These are phyloP conservation scores for Exobasidium cylindrosporum DNA, from an alignment of 1,284 basidiomycete genomes.

Conservation along the genomic window DNA sequence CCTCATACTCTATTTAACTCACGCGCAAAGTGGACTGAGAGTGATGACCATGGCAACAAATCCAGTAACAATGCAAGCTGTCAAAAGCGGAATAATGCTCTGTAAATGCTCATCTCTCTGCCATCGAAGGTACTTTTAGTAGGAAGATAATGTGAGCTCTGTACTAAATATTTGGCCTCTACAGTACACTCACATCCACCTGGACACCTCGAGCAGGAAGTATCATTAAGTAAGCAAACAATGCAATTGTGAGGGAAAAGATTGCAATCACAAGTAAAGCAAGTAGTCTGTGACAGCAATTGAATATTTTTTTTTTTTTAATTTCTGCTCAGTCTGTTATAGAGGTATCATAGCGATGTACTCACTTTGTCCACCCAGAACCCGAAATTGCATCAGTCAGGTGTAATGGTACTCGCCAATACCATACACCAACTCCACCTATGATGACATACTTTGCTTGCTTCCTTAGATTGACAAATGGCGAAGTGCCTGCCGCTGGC, in stretches of 20 bases:
- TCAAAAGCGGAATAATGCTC: neutral
- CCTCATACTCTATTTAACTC: too few relatives aligned
- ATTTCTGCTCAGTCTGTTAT: too few relatives aligned
- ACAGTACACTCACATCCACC: conserved; percentile 9
- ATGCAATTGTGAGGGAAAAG: neutral
- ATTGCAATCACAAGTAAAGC: neutral
- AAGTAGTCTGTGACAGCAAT: conserved; percentile 5
- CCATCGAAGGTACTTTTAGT: conserved; percentile 3
- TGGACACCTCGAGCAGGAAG: conserved; percentile 8
- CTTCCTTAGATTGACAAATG: conserved; percentile 8
- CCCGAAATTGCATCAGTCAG: neutral
- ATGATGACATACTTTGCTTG: conserved; percentile 11
- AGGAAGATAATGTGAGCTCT: too few relatives aligned
- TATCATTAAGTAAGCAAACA: conserved; percentile 9
- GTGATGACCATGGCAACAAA: conserved; percentile 3
- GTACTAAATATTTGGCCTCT: too few relatives aligned
- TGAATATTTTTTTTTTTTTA: too few relatives aligned
- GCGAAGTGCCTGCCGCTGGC: neutral
- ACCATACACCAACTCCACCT: conserved; percentile 9
- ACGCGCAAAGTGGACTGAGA: conserved; percentile 3
- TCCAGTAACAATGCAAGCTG: conserved; percentile 2
- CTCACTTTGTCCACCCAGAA: neutral
- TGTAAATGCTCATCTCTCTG: neutral
- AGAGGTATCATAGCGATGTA: neutral
- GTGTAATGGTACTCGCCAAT: conserved; percentile 6